Conservation (phyloP, 805 yeast genomes). For the Jamesozyma spencerorum region DNA sequence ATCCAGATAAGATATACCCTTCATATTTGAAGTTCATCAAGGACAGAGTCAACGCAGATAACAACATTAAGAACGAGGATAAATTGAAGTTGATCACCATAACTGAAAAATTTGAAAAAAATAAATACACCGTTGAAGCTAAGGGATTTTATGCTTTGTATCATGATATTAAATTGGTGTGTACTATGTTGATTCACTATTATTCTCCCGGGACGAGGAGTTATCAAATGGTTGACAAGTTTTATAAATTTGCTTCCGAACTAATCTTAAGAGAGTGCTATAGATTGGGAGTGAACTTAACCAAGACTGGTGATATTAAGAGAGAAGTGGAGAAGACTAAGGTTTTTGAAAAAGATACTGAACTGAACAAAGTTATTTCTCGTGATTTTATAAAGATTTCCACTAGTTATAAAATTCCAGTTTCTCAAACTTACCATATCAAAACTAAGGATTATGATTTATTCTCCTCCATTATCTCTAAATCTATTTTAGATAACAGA, state of each 20-base stretch:
- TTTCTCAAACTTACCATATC: conserved; percentile 58
- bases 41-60: conserved; percentile 13
- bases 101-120: conserved; percentile 31
- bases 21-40: conserved; percentile 35
- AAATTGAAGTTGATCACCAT: conserved; percentile 33
- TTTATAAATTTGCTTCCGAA: conserved; percentile 54
- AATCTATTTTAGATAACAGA: conserved; percentile 69
- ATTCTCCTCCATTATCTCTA: conserved; percentile 62
- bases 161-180: conserved; percentile 57
- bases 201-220: conserved; percentile 40
- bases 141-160: conserved; percentile 44
- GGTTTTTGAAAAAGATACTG: conserved; percentile 21
- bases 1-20: conserved; percentile 35
- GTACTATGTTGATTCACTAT: conserved; percentile 39
- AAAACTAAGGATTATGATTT: conserved; percentile 63
- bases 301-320: conserved; percentile 9
- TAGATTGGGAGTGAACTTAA: conserved; percentile 32
- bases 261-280: conserved; percentile 53
- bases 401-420: conserved; percentile 38
- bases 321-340: conserved; percentile 11
- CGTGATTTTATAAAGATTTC: conserved; percentile 57
- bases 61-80: conserved; percentile 16
- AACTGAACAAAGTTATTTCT: conserved; percentile 35
- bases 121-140: conserved; percentile 32
- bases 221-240: conserved; percentile 50